Base-by-base conservation (phyloP, 2,329 filamentous ascomycete genomes). In the Cytospora leucostoma region DNA sequence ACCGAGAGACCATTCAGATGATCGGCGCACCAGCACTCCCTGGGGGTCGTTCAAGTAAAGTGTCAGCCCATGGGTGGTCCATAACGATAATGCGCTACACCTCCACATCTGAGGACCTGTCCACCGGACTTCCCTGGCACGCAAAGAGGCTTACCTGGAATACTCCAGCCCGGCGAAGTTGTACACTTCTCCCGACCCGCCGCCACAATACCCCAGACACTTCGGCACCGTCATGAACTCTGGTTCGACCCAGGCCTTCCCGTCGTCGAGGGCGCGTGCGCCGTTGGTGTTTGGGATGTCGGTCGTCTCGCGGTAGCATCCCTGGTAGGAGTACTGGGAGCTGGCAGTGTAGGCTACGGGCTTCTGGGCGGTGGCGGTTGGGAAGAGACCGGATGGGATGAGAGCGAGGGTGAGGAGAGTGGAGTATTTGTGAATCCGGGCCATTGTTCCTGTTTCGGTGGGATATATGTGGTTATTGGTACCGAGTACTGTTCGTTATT, bases 21-120 rank as follows among this genome's bases (percentile, higher is more conserved):
- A 19, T 79, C 75, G 27, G 81, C 78, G 72, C 86, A 88, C 79
- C 83, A 88, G 77, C 85, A 88, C 74, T 87, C 84, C 61, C 83
- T 84, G 38, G 38, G 58, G 3, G 27, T 33, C 33, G 50, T 52
- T 52, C 33, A 49, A 32, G 40, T 56, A 56, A 47, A 47, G 38
- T 40, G 40, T 55, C 49, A 34, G 13, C 38, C 2, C 8, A 19
- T 17, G 34, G 21, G 44, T 37, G 2, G 35, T 10, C 8, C 8
- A 37, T 2, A 37, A 37, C 8, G 12, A 37, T 10, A 37, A 37
- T 10, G 7, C 35, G 3, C 8, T 37, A 27, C 27, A 27, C 27
- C 27, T 27, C 27, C 27, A 27, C 27, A 27, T 27, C 27, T 27
- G 27, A 27, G 27, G 27, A 27, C 27, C 27, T 4, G 4, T 27